A percentile compares a stretch with the other conserved stretches of the same genome.
Evolutionary conservation across 2,329 filamentous ascomycete species (phyloP).

Genomic region (Aspergillus arachidicola): DNA sequence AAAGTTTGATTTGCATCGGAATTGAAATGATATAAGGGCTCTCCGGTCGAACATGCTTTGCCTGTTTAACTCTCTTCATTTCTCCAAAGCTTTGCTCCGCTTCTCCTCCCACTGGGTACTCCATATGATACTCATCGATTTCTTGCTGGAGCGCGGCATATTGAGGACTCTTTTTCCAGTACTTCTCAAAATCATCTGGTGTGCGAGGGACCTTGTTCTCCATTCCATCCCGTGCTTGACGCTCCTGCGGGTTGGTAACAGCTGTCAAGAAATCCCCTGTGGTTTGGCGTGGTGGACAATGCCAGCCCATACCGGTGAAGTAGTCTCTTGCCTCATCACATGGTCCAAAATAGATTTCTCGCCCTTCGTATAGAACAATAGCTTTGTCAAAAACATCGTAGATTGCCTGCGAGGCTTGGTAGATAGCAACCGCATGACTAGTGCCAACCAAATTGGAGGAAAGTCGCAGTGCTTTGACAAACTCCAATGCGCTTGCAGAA

Average conservation of each 20-base stretch:
- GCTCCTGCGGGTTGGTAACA: conserved; percentile 66
- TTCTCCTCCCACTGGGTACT: conserved; percentile 36
- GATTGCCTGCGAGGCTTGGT: conserved; percentile 55
- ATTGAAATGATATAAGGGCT: conserved; percentile 78
- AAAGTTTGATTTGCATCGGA: conserved; percentile 75
- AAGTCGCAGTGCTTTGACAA: conserved; percentile 56
- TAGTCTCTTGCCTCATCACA: conserved; percentile 62
- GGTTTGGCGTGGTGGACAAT: conserved; percentile 67
- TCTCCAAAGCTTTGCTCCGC: conserved; percentile 35
- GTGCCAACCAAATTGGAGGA: conserved; percentile 53
- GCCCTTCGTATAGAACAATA: conserved; percentile 73
- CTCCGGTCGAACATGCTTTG: conserved; percentile 40
- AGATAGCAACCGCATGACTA: conserved; percentile 61
- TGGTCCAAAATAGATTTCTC: conserved; percentile 75
- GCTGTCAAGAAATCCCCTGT: conserved; percentile 71
- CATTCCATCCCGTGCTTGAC: conserved; percentile 58
- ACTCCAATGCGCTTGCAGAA: conserved; percentile 61
- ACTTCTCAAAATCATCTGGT: conserved; percentile 65
- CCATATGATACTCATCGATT: conserved; percentile 36
- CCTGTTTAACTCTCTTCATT: conserved; percentile 36
- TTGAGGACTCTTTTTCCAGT: conserved; percentile 47
- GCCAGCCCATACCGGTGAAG: conserved; percentile 70
- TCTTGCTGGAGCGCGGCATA: conserved; percentile 36
- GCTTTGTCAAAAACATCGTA: conserved; percentile 73
- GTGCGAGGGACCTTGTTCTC: conserved; percentile 66